Evolutionary conservation across 2,329 filamentous ascomycete species (phyloP).

Genomic region (Cladosporium sp.): DNA sequence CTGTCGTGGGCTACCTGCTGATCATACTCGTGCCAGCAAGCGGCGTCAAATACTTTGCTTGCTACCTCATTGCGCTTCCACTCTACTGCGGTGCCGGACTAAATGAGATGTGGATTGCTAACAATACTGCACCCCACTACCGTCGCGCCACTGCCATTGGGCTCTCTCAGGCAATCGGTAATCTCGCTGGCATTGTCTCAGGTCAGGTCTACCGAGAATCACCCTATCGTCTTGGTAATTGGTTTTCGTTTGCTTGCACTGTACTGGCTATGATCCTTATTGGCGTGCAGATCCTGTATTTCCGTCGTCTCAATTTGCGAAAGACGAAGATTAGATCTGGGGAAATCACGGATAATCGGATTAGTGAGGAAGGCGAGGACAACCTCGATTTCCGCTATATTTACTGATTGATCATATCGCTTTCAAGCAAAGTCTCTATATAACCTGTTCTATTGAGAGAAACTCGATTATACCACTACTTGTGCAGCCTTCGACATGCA

Average conservation of each 20-base stretch:
- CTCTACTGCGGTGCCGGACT: constrained; percentile 36
- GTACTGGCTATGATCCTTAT: constrained; percentile 3
- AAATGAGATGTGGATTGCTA: constrained; percentile 45
- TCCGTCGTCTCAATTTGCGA: background rate
- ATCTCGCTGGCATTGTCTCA: constrained; percentile 45
- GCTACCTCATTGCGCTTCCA: constrained; percentile 23
- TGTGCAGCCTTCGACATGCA: no score
- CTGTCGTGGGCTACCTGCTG: constrained; percentile 20
- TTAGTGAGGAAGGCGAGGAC: constrained; percentile 2
- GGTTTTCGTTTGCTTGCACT: constrained; percentile 5
- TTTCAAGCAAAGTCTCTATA: no score
- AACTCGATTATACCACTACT: no score
- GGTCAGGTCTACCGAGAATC: constrained; percentile 40
- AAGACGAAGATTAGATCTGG: background rate
- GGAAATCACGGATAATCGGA: background rate
- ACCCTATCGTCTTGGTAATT: constrained; percentile 17
- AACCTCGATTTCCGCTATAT: constrained; percentile 3
- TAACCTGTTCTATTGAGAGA: no score
- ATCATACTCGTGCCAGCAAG: constrained; percentile 17
- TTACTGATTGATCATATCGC: no score
- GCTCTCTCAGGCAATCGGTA: constrained; percentile 44
- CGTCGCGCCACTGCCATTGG: constrained; percentile 45
- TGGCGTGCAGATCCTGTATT: constrained; percentile 1
- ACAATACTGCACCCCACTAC: constrained; percentile 46
- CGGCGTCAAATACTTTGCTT: constrained; percentile 24